Conservation (phyloP, 2,329 filamentous ascomycete genomes). For the Chaetomiaceae sp. region DNA sequence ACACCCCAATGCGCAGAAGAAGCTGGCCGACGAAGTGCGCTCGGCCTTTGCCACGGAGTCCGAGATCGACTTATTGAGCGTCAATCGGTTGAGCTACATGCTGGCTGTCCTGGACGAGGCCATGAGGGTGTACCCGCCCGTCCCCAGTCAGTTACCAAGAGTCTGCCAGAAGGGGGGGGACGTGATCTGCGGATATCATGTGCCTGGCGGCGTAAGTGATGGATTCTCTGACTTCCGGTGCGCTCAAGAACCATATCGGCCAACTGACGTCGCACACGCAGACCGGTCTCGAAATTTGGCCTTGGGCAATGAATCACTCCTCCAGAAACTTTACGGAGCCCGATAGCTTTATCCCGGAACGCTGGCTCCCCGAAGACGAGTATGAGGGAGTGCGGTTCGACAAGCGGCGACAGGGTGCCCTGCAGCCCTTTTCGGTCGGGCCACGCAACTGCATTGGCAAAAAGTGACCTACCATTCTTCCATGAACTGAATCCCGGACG, state of each 20-base stretch:
- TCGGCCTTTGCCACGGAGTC: conserved; percentile 30
- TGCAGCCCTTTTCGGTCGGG: conserved; percentile 40
- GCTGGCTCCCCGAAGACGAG: conserved; percentile 34
- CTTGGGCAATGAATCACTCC: conserved; percentile 37
- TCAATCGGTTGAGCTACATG: conserved; percentile 26
- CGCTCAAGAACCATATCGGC: not conserved
- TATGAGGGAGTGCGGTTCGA: conserved; percentile 24
- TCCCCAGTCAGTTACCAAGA: conserved; percentile 21
- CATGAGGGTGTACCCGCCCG: conserved; percentile 27
- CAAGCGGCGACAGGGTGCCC: conserved; percentile 33
- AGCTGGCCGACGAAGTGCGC: conserved; percentile 36
- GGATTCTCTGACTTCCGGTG: not conserved
- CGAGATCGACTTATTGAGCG: conserved; percentile 25
- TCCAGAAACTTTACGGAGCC: conserved; percentile 38
- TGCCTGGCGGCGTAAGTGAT: conserved; percentile 30
- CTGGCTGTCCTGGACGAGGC: conserved; percentile 29
- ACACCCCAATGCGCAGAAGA: conserved; percentile 32
- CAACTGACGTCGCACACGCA: conserved; percentile 16
- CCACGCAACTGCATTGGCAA: conserved; percentile 43
- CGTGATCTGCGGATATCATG: conserved; percentile 25
- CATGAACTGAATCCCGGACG: too few relatives aligned
- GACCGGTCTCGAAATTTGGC: conserved; percentile 38
- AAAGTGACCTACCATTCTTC: too few relatives aligned
- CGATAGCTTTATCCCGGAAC: conserved; percentile 40
- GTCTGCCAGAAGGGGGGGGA: conserved; percentile 25